phyloP scores from a whole-genome alignment of 495 filamentous ascomycete species.

The Hypoxylon subgilvum region DNA sequence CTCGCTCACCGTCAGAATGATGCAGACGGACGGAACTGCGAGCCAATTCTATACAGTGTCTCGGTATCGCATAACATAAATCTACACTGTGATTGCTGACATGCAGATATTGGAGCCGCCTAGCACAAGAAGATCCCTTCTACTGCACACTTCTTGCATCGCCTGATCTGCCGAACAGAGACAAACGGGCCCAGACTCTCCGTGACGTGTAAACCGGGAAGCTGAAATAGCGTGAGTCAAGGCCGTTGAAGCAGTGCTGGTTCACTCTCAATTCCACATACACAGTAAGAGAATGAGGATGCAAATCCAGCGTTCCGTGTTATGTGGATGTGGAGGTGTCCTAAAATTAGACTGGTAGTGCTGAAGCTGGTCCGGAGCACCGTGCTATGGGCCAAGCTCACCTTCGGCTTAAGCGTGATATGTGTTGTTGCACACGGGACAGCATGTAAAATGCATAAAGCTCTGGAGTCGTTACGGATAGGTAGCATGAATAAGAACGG shows the following conservation, averaged over 20 bases:
- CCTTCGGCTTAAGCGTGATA: constrained; percentile 22
- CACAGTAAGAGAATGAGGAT: neutral
- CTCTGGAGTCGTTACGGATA: no score
- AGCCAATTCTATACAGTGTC: constrained; percentile 32
- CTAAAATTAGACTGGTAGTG: constrained; percentile 33
- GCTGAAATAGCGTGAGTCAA: constrained; percentile 8
- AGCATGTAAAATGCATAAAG: neutral
- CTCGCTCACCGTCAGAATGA: constrained; percentile 39
- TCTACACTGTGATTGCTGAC: constrained; percentile 35
- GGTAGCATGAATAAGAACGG: constrained; percentile 28
- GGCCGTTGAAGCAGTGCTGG: neutral
- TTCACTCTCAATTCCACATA: constrained; percentile 1
- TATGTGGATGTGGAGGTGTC: constrained; percentile 13
- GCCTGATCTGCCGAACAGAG: constrained; percentile 26
- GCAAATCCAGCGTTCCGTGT: constrained; percentile 21
- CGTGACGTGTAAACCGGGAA: constrained; percentile 35
- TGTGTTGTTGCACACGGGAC: constrained; percentile 8
- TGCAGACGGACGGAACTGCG: constrained; percentile 18
- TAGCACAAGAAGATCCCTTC: constrained; percentile 20
- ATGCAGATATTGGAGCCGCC: constrained; percentile 39
- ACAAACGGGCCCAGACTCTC: constrained; percentile 29
- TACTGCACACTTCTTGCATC: constrained; percentile 13
- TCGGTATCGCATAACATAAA: constrained; percentile 18
- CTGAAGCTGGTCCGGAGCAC: constrained; percentile 14
- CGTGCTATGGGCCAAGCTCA: constrained; percentile 22